These are phyloP conservation scores for Pyrenophora tritici-repentis DNA, from an alignment of 2,329 filamentous ascomycete species.

Conservation along the genomic window DNA sequence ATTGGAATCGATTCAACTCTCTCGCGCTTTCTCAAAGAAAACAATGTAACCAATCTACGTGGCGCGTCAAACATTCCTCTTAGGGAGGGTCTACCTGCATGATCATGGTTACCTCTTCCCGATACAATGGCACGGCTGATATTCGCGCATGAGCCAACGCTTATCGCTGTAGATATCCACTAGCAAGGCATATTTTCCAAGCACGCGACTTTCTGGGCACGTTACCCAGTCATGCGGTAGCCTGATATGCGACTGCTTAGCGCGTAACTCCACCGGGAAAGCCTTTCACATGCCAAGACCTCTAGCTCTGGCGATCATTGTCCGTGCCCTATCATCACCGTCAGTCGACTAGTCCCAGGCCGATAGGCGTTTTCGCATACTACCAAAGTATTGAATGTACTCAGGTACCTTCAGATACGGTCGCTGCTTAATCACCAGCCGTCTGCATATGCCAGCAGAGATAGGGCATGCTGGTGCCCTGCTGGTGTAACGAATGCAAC, in stretches of 20 bases:
- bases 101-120: background rate
- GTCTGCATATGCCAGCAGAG: background rate
- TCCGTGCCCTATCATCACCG: background rate
- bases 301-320: too few species aligned
- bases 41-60: background rate
- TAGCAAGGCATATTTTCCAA: too few species aligned
- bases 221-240: too few species aligned
- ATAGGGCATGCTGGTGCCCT: background rate
- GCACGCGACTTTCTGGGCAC: too few species aligned
- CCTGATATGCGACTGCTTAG: too few species aligned
- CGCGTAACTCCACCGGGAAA: too few species aligned
- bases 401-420: background rate
- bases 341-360: background rate
- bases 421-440: background rate
- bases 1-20: background rate
- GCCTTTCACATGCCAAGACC: too few species aligned
- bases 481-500: background rate
- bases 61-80: background rate
- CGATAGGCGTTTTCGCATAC: too few species aligned
- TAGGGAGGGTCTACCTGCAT: background rate
- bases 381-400: too few species aligned
- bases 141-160: background rate
- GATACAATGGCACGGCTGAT: background rate
- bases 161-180: background rate
- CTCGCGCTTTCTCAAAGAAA: background rate